Evolutionary conservation across 192 early-diverging fungal species (phyloP), one percentile per base, ranked within the genome.

Genomic region (Rhizophagus sp.): DNA sequence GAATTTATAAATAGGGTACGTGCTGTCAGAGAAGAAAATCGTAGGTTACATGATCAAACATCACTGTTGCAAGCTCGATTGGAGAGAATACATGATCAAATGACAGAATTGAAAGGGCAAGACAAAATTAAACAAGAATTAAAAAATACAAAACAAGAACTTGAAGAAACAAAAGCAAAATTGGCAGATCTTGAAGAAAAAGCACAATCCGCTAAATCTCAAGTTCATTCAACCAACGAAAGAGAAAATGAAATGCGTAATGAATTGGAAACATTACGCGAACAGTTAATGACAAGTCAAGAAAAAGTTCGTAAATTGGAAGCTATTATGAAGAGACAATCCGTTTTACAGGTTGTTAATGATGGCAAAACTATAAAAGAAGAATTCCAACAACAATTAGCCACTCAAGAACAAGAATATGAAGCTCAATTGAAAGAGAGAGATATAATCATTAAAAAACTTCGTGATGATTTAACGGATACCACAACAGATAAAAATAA

Each of bases 291-390:
- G 17, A 64, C 65, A 0, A 41, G 66, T 12, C 61, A 80, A 61
- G 61, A 79, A 13, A 82, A 88, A 61, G 80, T 86, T 39, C 73
- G 83, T 15, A 81, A 81, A 72, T 83, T 82, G 82, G 85, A 88
- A 62, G 75, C 80, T 8, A 84, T 73, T 10, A 76, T 86, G 65
- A 86, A 84, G 27, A 65, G 87, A 17, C 78, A 86, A 41, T 80
- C 85, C 1, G 81, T 83, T 9, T 66, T 88, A 24, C 83, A 86
- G 50, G 22, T 84, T 68, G 78, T 88, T 67, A 62, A 87, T 33
- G 78, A 78, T 49, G 80, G 79, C 34, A 78, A 50, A 4, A 71
- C 78, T 33, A 71, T 62, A 12, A 69, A 79, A 71, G 78, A 79
- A 44, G 78, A 79, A 79, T 71, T 79, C 33, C 78, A 79, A 71